Evolutionary conservation across 495 filamentous ascomycete species (phyloP).

Genomic region (Penicillium alfredii): DNA sequence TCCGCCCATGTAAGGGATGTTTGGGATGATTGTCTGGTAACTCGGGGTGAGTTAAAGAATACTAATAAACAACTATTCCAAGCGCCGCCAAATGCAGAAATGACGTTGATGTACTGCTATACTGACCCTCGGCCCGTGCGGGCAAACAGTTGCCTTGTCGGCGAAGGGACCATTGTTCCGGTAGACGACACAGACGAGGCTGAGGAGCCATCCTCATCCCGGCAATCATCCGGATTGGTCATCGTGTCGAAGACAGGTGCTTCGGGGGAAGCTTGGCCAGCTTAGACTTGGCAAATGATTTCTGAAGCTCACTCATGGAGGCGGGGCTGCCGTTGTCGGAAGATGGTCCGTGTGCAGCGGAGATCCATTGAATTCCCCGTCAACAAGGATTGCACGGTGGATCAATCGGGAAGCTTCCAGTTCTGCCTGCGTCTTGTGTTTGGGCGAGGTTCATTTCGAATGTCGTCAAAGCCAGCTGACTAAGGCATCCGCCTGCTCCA

Average conservation of each 20-base stretch:
- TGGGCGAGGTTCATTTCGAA: too few species aligned
- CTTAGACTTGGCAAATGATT: constrained; percentile 75
- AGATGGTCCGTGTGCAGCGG: too few species aligned
- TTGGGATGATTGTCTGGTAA: constrained; percentile 24
- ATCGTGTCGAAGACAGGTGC: constrained; percentile 40
- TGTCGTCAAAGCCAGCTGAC: too few species aligned
- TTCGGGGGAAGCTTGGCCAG: constrained; percentile 56
- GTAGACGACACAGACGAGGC: constrained; percentile 75
- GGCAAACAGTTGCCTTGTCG: constrained; percentile 66
- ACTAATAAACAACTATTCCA: neutral
- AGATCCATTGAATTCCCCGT: too few species aligned
- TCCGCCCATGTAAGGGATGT: constrained; percentile 69
- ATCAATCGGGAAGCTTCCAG: too few species aligned
- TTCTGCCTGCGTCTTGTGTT: too few species aligned
- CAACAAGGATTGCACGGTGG: too few species aligned
- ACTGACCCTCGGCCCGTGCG: constrained; percentile 54
- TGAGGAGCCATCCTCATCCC: constrained; percentile 64
- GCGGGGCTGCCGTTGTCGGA: too few species aligned
- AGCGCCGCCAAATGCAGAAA: neutral
- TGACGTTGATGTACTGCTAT: constrained; percentile 1
- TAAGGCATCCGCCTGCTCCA: too few species aligned
- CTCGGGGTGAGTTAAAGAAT: constrained; percentile 6
- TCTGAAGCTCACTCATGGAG: constrained; percentile 81
- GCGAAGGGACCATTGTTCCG: constrained; percentile 78
- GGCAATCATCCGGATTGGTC: constrained; percentile 13